Evolutionary conservation across 2,329 filamentous ascomycete genomes (phyloP), one percentile per base, ranked within the genome.

Genomic region (Rhynchosporium graminicola): DNA sequence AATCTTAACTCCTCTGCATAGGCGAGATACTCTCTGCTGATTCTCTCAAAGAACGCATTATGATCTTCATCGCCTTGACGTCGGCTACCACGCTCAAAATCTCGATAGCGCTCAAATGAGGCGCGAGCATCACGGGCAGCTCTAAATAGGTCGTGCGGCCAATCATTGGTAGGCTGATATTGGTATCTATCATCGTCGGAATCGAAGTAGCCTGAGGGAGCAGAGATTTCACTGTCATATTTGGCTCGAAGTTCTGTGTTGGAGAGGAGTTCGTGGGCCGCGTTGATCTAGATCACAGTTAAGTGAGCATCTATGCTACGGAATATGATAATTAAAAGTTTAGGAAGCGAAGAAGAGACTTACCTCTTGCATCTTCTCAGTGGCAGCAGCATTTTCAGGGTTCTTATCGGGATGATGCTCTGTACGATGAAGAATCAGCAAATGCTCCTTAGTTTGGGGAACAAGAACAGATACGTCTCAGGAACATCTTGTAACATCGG

Each of bases 351-450:
- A 51, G 29, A 45, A 13, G 15, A 29, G 31, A 38, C 57, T 48
- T 31, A 69, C 68, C 13, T 60, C 51, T 45, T 69, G 66, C 40
- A 69, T 67, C 40, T 57, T 57, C 6, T 54, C 63, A 5, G 68
- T 68, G 10, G 68, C 62, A 45, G 48, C 48, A n/a, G 29, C 10
- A 55, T 67, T 66, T 4, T 64, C 54, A 2, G 51, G 61, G 42
- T 70, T 67, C 52, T 69, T 70, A 57, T 70, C 68, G 0, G 67
- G 65, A 36, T 69, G 67, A 26, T 68, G 57, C n/a, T 63, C 6
- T 26, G 9, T 36, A 10, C 33, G 33, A 36, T 2, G 33, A 2
- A 10, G 9, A 2, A 1, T 36, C 9, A 36, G 33, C 9, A 36
- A 36, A 36, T 36, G 33, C 33, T 36, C 9, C 33, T 36, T 3